Base-by-base conservation (phyloP, 1,284 basidiomycete species). In the Tylopilus sp. region DNA sequence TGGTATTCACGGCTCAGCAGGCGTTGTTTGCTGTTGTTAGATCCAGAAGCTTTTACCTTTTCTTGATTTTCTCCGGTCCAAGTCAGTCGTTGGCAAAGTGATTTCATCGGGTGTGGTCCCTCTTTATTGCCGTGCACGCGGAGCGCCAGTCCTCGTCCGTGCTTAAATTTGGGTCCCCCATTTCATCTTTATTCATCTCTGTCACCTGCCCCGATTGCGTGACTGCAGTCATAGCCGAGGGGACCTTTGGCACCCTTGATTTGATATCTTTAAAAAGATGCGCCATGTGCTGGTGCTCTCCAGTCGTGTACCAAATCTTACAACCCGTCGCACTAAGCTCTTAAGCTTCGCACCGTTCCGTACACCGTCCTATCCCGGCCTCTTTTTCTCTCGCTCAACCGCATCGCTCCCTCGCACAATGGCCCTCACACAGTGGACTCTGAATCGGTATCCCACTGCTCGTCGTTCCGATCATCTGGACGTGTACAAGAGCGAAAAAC, bases 401-500 rank as follows among this genome's bases (percentile, higher is more conserved):
- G 8, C 36, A 15, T 51, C 57, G 8, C 19, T 46, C 16, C 26
- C 57, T 15, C 15, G 31, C 42, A 44, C 38, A 15, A 61, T 70
- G 68, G 21, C 58, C 2, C 57, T 63, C 12, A 70, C 71, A 0
- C 54, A 67, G 11, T 78, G 75, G 74, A 60, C 49, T 18, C 67
- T 74, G n/a, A 67, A 70, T 52, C 57, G 55, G 40, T 92, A 91
- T 61, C 89, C 89, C 0, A 45, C 65, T 9, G 76, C 82, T 28
- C 78, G 78, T 47, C 78, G 86, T 46, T 79, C 77, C 15, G 79
- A 82, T 58, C 79, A 84, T 60, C 70, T 82, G 45, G 86, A 89
- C 66, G 67, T 74, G 18, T 90, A 86, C 70, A 76, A 83, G 64
- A 86, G 82, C 64, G 76, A 78, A 57, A 67, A 69, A 39, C 69